Percentiles rank a stretch among this genome's conserved stretches.
These are phyloP conservation scores for Kitagawia praeruptora DNA, from an alignment of 129 eudicot species.

Conservation along the genomic window DNA sequence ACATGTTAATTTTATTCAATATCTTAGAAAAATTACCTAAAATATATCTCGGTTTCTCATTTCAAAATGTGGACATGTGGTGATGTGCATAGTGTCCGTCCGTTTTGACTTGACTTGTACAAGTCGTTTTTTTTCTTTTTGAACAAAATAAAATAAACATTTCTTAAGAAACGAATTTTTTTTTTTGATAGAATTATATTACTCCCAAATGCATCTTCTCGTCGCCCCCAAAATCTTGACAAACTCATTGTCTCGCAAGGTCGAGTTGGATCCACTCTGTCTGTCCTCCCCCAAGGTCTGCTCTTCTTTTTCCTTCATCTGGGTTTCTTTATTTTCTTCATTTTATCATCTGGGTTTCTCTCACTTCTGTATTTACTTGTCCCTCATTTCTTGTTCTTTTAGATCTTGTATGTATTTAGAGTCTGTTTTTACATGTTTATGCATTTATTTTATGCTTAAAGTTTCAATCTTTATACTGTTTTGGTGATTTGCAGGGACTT, in stretches of 20 bases:
- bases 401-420: not conserved
- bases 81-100: not conserved
- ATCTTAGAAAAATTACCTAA: too few relatives aligned
- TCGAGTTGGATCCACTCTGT: slow-evolving; percentile 7
- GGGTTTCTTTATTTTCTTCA: not conserved
- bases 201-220: not conserved
- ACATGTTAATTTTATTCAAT: too few relatives aligned
- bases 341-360: not conserved
- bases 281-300: not conserved
- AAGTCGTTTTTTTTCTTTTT: not conserved
- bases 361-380: not conserved
- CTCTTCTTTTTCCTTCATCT: not conserved
- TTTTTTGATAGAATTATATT: too few relatives aligned
- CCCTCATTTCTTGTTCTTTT: not conserved
- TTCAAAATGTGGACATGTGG: too few relatives aligned
- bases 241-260: not conserved
- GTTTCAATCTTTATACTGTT: not conserved
- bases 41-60: too few relatives aligned
- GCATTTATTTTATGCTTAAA: not conserved
- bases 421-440: not conserved
- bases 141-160: not conserved
- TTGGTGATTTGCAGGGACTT: not conserved
- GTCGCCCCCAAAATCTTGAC: not conserved
- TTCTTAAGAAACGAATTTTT: not conserved
- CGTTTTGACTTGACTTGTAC: not conserved